Percentiles rank a stretch among this genome's conserved stretches.
Evolutionary conservation across 2,329 filamentous ascomycete species (phyloP).

Genomic region (Pestalotiopsis sp.): DNA sequence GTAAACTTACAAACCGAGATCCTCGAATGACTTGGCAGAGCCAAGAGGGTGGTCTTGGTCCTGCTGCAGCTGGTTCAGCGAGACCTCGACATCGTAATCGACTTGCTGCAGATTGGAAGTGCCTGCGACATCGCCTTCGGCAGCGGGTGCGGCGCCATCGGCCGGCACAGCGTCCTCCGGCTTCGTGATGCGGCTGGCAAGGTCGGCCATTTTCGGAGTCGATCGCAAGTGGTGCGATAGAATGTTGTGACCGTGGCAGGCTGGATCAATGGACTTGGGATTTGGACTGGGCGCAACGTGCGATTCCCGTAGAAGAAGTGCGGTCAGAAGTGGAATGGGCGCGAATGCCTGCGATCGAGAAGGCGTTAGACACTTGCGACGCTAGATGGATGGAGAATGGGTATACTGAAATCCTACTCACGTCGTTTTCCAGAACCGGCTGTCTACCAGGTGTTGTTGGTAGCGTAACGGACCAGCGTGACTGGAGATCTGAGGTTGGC

Average conservation of each 20-base stretch:
- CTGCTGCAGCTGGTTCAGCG: constrained; percentile 84
- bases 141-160: constrained; percentile 23
- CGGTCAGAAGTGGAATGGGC: neutral
- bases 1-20: constrained; percentile 76
- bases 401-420: neutral
- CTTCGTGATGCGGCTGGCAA: constrained; percentile 54
- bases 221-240: neutral
- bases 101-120: constrained; percentile 68
- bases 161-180: constrained; percentile 31
- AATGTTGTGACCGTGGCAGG: neutral
- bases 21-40: constrained; percentile 81
- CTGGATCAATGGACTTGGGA: neutral
- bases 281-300: neutral
- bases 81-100: constrained; percentile 88
- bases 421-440: neutral
- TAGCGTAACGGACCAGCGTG: neutral
- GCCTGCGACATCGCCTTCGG: constrained; percentile 36
- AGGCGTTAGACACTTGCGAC: neutral
- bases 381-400: neutral
- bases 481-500: neutral
- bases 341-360: neutral
- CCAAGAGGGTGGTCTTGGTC: constrained; percentile 87
- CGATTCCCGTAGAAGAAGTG: neutral
- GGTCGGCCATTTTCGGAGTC: constrained; percentile 45
- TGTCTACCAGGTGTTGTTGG: neutral